phyloP scores from a whole-genome alignment of 148 eudicot genomes.

The Fagopyrum homotropicum region DNA sequence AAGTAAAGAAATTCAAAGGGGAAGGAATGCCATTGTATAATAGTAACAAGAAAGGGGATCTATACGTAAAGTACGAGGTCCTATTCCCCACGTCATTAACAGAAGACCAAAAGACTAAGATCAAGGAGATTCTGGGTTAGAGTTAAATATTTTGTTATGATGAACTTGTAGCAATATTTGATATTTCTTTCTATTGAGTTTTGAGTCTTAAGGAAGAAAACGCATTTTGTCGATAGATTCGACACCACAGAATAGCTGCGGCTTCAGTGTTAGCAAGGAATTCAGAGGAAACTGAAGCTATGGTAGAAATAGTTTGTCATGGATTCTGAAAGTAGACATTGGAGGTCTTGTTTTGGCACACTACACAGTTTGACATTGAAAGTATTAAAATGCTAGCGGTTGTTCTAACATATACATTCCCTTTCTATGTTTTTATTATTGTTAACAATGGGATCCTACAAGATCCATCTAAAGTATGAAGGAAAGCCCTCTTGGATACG shows the following conservation, averaged over 20 bases:
- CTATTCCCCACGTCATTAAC: conserved; percentile 77
- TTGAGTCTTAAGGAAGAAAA: conserved; percentile 5
- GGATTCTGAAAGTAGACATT: background rate
- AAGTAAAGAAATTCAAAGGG: conserved; percentile 78
- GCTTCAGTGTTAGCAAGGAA: conserved; percentile 1
- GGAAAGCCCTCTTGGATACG: no score
- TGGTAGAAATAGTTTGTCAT: background rate
- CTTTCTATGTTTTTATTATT: no score
- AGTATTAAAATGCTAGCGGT: background rate
- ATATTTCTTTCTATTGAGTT: conserved; percentile 2
- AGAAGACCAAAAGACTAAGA: conserved; percentile 74
- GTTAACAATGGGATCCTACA: no score
- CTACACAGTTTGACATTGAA: background rate
- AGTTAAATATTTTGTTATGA: background rate
- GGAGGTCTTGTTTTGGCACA: background rate
- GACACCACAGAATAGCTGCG: background rate
- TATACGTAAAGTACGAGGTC: conserved; percentile 74
- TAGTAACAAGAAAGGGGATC: conserved; percentile 85
- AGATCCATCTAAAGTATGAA: no score
- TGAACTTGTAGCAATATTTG: background rate
- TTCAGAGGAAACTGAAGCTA: background rate
- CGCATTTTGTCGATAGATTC: background rate
- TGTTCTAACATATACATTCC: no score
- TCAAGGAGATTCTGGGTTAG: conserved; percentile 58
- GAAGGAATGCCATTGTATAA: conserved; percentile 89